Base-by-base conservation (phyloP, 2,329 filamentous ascomycete genomes). In the Penicillium sp. region DNA sequence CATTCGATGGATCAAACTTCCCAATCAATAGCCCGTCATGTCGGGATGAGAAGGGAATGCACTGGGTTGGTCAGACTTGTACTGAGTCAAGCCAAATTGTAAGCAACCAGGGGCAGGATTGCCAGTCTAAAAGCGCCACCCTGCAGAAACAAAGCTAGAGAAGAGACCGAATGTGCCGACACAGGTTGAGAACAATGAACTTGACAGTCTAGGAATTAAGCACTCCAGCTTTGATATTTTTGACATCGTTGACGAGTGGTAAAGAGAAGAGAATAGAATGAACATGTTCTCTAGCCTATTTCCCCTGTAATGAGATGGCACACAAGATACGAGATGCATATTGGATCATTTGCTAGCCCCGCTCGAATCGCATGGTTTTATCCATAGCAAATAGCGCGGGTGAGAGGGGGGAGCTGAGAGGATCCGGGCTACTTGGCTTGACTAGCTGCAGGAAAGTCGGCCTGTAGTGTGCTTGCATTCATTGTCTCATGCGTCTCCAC, bases 391-490 rank as follows among this genome's bases (percentile, higher is more conserved):
- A 22, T 29, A 42, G 33, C 16, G 24, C 9, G 43, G 29, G 42
- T 10, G 37, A 33, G 43, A 42, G 21, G 24, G 14, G 47, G 10
- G 39, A 49, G 22, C 39, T 49, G 21, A 52, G 37, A 53, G 45
- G 52, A 60, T 44, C 49, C 27, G 51, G 50, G 33, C 26, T 54
- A 31, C 54, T 42, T 52, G 37, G 21, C 7, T 47, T 22, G 43
- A 14, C 47, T 62, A 55, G 55, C 49, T 60, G 59, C 59, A 63
- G 53, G 50, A 29, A 52, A 55, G 37, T 52, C 49, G 49, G 51
- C 49, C 52, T 55, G 47, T 59, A 46, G 37, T 24, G 26, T 35
- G 26, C 39, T 46, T 48, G 43, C 37, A 50, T 37, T 33, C 49
- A 52, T 45, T 54, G 31, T 43, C 37, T 35, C 39, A 61, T 59